These are phyloP conservation scores for Endocalyx cinctus DNA, from an alignment of 2,329 filamentous ascomycete species.

Conservation along the genomic window DNA sequence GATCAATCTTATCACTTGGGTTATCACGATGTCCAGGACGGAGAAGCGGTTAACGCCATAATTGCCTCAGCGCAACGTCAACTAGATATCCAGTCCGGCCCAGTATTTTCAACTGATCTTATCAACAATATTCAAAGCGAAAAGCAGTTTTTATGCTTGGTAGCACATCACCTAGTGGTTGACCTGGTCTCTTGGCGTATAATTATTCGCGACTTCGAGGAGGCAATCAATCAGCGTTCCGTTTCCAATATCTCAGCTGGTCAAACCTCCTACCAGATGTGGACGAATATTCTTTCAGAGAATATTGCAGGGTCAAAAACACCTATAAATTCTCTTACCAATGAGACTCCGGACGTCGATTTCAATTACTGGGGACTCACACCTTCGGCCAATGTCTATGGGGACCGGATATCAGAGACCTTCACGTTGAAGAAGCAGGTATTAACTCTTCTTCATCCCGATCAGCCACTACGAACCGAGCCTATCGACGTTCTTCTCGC, in stretches of 20 bases:
- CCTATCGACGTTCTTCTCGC: constrained; percentile 9
- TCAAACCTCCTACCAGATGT: constrained; percentile 1
- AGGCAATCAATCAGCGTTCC: background rate
- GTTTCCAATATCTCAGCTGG: background rate
- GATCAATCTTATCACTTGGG: background rate
- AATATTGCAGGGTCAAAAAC: too few species aligned
- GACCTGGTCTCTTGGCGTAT: constrained; percentile 10
- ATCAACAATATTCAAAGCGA: background rate
- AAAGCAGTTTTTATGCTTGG: constrained; percentile 1
- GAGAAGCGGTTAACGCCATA: background rate
- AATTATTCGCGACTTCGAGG: constrained; percentile 3
- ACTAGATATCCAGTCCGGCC: constrained; percentile 3
- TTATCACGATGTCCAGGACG: background rate
- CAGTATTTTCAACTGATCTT: constrained; percentile 6
- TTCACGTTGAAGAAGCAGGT: constrained; percentile 1
- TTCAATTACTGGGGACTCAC: constrained; percentile 2
- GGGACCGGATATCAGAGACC: background rate
- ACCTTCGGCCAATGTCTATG: background rate
- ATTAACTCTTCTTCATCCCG: background rate
- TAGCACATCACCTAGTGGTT: constrained; percentile 8
- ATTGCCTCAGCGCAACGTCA: constrained; percentile 1
- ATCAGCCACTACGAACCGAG: constrained; percentile 3
- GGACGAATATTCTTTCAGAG: too few species aligned
- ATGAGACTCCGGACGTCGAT: background rate
- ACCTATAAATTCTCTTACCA: background rate